Conservation (phyloP, 2,329 filamentous ascomycete genomes). For the Amphichorda felina region DNA sequence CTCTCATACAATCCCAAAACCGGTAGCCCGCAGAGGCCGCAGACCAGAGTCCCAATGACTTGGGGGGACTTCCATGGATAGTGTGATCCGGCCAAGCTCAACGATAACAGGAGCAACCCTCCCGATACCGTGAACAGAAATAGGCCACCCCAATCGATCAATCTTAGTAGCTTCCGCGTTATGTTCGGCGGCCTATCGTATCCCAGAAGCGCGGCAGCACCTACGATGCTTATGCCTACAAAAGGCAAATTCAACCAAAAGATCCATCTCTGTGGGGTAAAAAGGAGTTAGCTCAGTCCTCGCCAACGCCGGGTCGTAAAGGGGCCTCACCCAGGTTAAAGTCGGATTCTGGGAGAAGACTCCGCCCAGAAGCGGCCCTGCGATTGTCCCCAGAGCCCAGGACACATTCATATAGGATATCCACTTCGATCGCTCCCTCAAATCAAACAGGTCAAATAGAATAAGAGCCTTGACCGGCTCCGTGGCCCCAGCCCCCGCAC, state of each 20-base stretch:
- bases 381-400: constrained; percentile 43
- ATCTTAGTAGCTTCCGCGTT: constrained; percentile 4
- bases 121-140: constrained; percentile 34
- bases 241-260: constrained; percentile 22
- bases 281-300: too few species aligned
- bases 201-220: constrained; percentile 13
- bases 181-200: constrained; percentile 8
- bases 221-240: constrained; percentile 10
- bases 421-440: constrained; percentile 27
- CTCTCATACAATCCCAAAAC: constrained; percentile 10
- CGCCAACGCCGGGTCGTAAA: too few species aligned
- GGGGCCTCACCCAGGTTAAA: background rate
- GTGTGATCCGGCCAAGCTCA: constrained; percentile 7
- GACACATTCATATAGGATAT: constrained; percentile 24
- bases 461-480: constrained; percentile 19
- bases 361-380: constrained; percentile 14
- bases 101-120: constrained; percentile 8
- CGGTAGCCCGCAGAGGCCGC: constrained; percentile 37
- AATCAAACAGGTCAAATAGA: constrained; percentile 25
- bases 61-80: constrained; percentile 10
- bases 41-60: constrained; percentile 44
- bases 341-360: background rate
- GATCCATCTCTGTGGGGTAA: constrained; percentile 16
- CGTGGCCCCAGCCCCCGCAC: constrained; percentile 21
- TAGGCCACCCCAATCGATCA: constrained; percentile 52